These are phyloP conservation scores for Oryza punctata DNA, from an alignment of 176 grass and related monocot genomes.

Conservation along the genomic window DNA sequence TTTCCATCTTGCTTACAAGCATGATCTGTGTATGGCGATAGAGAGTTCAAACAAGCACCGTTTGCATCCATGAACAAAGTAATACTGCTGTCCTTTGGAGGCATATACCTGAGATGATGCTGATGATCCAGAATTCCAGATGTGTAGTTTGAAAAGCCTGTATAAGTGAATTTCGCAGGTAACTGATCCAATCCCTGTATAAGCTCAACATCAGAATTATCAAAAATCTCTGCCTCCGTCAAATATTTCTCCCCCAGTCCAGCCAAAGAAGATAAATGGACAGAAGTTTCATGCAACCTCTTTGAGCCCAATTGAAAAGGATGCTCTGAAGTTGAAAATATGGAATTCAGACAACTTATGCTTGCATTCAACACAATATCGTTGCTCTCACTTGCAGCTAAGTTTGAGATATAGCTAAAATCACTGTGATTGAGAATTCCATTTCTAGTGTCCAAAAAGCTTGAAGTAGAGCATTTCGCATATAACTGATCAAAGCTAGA, in stretches of 20 bases:
- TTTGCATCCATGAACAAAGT: constrained; percentile 32
- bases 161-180: constrained; percentile 30
- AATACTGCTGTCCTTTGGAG: not conserved
- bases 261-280: constrained; percentile 32
- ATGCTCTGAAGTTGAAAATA: constrained; percentile 40
- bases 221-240: constrained; percentile 21
- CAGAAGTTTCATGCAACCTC: constrained; percentile 18
- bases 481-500: constrained; percentile 27
- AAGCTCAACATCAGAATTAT: constrained; percentile 33
- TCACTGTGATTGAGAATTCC: constrained; percentile 28
- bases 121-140: constrained; percentile 31
- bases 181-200: constrained; percentile 32
- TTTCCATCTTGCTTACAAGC: constrained; percentile 43
- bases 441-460: constrained; percentile 32
- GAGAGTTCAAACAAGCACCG: constrained; percentile 22
- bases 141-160: constrained; percentile 26
- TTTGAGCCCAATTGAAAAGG: constrained; percentile 21
- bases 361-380: constrained; percentile 23
- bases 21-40: constrained; percentile 30
- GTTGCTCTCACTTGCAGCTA: constrained; percentile 24
- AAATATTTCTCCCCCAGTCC: constrained; percentile 34
- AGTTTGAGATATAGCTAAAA: constrained; percentile 33
- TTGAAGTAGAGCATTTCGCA: constrained; percentile 41
- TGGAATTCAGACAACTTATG: constrained; percentile 26
- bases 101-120: constrained; percentile 6